phyloP scores from a whole-genome alignment of 768 basidiomycete genomes.

The Pilatotrama ljubarskyi region DNA sequence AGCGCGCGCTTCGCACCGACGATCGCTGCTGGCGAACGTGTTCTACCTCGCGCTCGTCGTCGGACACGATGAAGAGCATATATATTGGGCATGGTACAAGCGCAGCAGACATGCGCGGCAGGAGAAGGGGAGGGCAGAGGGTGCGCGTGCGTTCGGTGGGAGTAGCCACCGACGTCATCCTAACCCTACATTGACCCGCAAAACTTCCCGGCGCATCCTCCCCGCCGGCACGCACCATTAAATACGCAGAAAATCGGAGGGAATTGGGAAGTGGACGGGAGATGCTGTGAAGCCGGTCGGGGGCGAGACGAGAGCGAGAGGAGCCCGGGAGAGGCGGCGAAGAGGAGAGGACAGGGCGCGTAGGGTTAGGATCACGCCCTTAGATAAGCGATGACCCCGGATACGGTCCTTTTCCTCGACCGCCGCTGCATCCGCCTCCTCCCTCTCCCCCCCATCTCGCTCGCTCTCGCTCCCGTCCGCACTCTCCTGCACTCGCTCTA shows the following conservation, averaged over 20 bases:
- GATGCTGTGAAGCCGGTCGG: no score
- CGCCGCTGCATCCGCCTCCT: neutral
- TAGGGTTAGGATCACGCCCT: constrained; percentile 9
- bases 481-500: neutral
- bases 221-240: neutral
- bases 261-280: no score
- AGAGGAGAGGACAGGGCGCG: neutral
- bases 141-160: neutral
- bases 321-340: neutral
- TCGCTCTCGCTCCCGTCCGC: neutral
- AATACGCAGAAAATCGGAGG: neutral
- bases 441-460: constrained; percentile 6
- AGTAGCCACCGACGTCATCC: constrained; percentile 17
- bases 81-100: neutral
- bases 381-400: constrained; percentile 15
- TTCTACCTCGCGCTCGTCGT: neutral
- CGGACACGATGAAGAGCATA: neutral
- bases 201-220: neutral
- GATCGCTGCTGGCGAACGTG: neutral
- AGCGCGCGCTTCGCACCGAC: neutral
- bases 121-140: neutral
- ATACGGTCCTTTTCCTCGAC: neutral
- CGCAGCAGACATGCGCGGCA: neutral
- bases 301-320: neutral
- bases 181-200: constrained; percentile 1